Conservation (phyloP, 306 rosid genomes). For the Mucuna pruriens region DNA sequence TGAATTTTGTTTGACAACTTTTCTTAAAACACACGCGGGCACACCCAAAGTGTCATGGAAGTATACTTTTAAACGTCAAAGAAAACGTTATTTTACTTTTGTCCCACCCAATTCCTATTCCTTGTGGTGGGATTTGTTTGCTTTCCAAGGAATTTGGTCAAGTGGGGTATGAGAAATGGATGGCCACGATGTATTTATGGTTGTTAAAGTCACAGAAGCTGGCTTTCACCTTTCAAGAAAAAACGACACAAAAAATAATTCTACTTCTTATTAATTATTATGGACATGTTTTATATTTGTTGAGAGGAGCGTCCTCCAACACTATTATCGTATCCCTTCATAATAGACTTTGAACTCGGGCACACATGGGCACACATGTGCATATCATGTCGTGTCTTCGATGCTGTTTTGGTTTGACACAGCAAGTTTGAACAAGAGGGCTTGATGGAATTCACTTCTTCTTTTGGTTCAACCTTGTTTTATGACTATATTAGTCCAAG, state of each 20-base stretch:
- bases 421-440: conserved; percentile 8
- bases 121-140: conserved; percentile 15
- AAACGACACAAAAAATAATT: neutral
- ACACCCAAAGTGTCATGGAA: neutral
- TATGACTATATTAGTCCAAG: conserved; percentile 37
- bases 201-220: conserved; percentile 11
- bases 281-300: neutral
- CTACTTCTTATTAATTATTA: neutral
- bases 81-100: neutral
- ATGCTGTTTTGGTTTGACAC: conserved; percentile 20
- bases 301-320: neutral
- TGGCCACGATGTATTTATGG: neutral
- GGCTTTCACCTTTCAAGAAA: conserved; percentile 9
- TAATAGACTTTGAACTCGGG: conserved; percentile 7
- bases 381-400: conserved; percentile 7
- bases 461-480: conserved; percentile 30
- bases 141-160: conserved; percentile 9
- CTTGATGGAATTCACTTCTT: conserved; percentile 42
- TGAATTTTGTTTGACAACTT: neutral
- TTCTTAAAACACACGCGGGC: neutral
- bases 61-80: neutral
- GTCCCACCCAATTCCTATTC: neutral
- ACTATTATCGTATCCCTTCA: neutral
- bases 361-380: neutral
- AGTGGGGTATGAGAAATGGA: conserved; percentile 19